Evolutionary conservation across 768 basidiomycete genomes (phyloP).

Genomic region (Mycena crocata): DNA sequence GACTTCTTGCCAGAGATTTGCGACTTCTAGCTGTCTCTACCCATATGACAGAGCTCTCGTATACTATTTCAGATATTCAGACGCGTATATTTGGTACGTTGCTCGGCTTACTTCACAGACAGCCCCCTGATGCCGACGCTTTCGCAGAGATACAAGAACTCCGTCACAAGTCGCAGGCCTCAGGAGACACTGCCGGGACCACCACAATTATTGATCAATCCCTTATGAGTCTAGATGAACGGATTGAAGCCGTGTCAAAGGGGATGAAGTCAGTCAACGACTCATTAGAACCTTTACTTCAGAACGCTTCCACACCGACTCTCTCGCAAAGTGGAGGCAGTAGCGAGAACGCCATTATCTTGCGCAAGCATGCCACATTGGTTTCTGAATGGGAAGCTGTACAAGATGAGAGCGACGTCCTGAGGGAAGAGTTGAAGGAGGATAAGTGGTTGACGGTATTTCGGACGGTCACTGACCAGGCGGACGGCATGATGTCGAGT

Average conservation of each 20-base stretch:
- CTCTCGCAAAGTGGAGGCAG: slow-evolving; percentile 49
- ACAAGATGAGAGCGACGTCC: slow-evolving; percentile 80
- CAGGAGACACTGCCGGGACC: slow-evolving; percentile 65
- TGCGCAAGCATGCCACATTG: slow-evolving; percentile 81
- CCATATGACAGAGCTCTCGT: slow-evolving; percentile 89
- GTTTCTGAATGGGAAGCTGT: slow-evolving; percentile 84
- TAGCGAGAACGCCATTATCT: slow-evolving; percentile 60
- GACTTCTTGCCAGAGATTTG: slow-evolving; percentile 66
- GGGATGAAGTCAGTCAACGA: slow-evolving; percentile 79
- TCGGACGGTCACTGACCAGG: slow-evolving; percentile 92
- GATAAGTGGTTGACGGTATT: slow-evolving; percentile 98
- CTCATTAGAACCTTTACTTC: slow-evolving; percentile 69
- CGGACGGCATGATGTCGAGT: slow-evolving; percentile 97
- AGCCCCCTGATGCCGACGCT: slow-evolving; percentile 14
- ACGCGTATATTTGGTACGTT: slow-evolving; percentile 88
- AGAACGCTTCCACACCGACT: slow-evolving; percentile 61
- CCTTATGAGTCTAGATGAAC: slow-evolving; percentile 82
- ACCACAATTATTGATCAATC: slow-evolving; percentile 85
- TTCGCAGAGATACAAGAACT: slow-evolving; percentile 89
- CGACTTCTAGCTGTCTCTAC: slow-evolving; percentile 83
- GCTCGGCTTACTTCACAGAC: slow-evolving; percentile 6
- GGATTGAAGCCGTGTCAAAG: slow-evolving; percentile 76
- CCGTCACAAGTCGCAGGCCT: slow-evolving; percentile 84
- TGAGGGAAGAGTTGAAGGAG: slow-evolving; percentile 94
- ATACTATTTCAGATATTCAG: slow-evolving; percentile 89